Evolutionary conservation across 1,284 basidiomycete species (phyloP), one percentile per base, ranked within the genome.

Genomic region (Bjerkandera adusta): DNA sequence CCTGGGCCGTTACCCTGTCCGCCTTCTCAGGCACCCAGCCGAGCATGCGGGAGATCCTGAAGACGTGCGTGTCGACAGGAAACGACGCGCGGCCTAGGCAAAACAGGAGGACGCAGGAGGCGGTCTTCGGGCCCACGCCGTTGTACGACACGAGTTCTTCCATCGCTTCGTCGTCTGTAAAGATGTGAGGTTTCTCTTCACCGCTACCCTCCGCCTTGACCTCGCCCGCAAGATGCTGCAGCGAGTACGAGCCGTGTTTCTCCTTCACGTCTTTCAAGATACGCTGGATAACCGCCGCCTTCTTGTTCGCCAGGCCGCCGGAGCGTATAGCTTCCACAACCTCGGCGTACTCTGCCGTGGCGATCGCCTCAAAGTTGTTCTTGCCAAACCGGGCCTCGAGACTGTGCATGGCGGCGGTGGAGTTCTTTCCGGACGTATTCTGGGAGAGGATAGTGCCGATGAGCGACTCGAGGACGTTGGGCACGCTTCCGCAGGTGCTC

Each of bases 41-140:
- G 18, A 90, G 68, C 11, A 83, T 55, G 50, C 75, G 81, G 50
- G 79, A 78, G 48, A 89, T 66, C 15, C 87, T 71, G 59, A 77
- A 84, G 26, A 88, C 81, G 56, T 85, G 83, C 22, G 87, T 90
- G 58, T 91, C 87, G 42, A 90, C 87, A 0, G 89, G 85, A 58
- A 91, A 89, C 1, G 80, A 81, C 47, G 84, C 74, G 12, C 86
- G 68, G 1, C 80, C 81, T 16, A 91, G 70, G 58, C 85, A 87
- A 61, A 91, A 89, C n/a, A 89, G 70, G 12, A 88, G 63, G 0
- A 90, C 87, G 57, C 89, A 91, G 4, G 81, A 80, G 0, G 86
- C 86, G 0, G 87, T 89, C 67, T 91, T 91, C 1, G 85, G 83
- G 1, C 89, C 88, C 3, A 91, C 84, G 0, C 85, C 85, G 36